These are phyloP conservation scores for Fraxinus baroniana DNA, from an alignment of 305 asterid genomes.

Conservation along the genomic window DNA sequence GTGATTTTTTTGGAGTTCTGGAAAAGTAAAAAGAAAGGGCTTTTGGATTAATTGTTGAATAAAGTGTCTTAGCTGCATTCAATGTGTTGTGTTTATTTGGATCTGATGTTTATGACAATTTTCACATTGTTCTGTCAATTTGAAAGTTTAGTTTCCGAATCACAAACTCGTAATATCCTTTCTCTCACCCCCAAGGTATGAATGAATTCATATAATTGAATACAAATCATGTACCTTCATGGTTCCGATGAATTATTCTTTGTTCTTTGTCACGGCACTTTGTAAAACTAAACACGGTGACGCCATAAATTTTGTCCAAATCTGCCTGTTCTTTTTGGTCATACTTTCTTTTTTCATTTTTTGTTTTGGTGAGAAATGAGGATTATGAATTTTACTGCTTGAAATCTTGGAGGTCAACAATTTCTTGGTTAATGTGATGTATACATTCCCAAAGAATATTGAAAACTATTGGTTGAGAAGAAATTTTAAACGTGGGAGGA, in stretches of 20 bases:
- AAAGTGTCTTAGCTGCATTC: constrained; percentile 11
- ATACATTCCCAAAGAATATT: not conserved
- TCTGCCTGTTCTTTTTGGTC: constrained; percentile 6
- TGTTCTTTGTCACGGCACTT: not conserved
- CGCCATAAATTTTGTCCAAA: not conserved
- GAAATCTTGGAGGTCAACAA: not conserved
- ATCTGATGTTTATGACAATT: constrained; percentile 9
- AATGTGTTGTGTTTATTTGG: constrained; percentile 5
- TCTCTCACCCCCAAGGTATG: not conserved
- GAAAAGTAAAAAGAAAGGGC: not conserved
- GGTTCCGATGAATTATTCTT: not conserved
- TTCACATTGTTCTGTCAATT: constrained; percentile 13
- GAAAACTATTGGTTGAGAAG: not conserved
- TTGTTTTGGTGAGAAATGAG: not conserved
- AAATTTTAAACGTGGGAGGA: not conserved
- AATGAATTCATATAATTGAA: not conserved
- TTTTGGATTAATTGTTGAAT: constrained; percentile 20
- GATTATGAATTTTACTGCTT: not conserved
- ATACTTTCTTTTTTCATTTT: not conserved
- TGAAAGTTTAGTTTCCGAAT: not conserved
- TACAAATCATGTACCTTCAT: not conserved
- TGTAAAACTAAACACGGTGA: not conserved
- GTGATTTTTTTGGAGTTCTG: not conserved
- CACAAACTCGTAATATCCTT: not conserved
- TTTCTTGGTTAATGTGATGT: not conserved